Evolutionary conservation across 345 rosid species (phyloP).

Genomic region (Passiflora organensis): DNA sequence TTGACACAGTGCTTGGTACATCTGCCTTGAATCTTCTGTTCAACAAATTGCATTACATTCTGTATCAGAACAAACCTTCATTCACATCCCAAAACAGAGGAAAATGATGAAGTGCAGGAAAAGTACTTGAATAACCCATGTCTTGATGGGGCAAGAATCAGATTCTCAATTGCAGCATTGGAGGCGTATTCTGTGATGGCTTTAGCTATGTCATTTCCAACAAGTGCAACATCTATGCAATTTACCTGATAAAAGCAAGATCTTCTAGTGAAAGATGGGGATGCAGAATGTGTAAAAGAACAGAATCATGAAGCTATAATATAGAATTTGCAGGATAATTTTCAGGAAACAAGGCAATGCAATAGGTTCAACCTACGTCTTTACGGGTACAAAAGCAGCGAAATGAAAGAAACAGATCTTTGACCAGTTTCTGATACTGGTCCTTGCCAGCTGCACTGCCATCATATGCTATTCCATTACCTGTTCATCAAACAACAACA

Average conservation of each 20-base stretch:
- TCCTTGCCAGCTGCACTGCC: slow-evolving; percentile 11
- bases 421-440: slow-evolving; percentile 45
- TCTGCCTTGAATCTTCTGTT: slow-evolving; percentile 70
- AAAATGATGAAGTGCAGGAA: no score
- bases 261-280: background rate
- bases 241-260: slow-evolving; percentile 43
- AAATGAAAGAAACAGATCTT: slow-evolving; percentile 65
- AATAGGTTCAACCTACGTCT: slow-evolving; percentile 39
- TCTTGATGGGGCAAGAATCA: slow-evolving; percentile 74
- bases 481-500: no score
- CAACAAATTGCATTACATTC: background rate
- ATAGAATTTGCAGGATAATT: no score
- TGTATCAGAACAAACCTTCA: no score
- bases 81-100: no score
- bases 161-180: slow-evolving; percentile 58
- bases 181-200: slow-evolving; percentile 68
- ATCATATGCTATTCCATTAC: slow-evolving; percentile 12
- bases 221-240: slow-evolving; percentile 57
- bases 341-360: background rate
- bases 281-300: no score
- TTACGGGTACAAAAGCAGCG: slow-evolving; percentile 87
- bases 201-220: slow-evolving; percentile 57
- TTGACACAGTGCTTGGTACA: slow-evolving; percentile 50
- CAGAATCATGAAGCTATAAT: no score
- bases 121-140: slow-evolving; percentile 75